Evolutionary conservation across 257 asterid species (phyloP).

Genomic region (Solanum sitiens): DNA sequence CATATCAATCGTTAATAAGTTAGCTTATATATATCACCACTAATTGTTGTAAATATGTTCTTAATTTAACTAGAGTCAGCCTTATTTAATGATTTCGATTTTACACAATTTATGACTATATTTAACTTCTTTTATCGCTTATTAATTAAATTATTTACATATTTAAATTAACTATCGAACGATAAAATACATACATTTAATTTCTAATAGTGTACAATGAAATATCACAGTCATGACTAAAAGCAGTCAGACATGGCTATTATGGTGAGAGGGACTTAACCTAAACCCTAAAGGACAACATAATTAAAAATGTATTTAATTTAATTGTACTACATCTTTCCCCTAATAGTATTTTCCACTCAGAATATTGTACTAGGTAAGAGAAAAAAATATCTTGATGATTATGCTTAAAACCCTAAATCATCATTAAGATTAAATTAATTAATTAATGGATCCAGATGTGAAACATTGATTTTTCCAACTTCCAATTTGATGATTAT

Average conservation of each 20-base stretch:
- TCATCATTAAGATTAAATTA: background rate
- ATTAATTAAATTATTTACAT: background rate
- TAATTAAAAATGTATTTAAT: background rate
- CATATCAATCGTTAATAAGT: background rate
- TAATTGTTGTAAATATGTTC: background rate
- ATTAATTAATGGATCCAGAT: conserved; percentile 4
- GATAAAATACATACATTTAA: background rate
- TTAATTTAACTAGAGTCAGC: background rate
- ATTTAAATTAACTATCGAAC: background rate
- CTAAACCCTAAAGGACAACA: conserved; percentile 15
- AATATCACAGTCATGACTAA: conserved; percentile 55
- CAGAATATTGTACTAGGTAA: background rate
- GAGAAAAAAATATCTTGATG: conserved; percentile 1
- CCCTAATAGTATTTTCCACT: background rate
- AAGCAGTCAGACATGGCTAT: conserved; percentile 56
- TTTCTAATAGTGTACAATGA: conserved; percentile 11
- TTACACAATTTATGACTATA: background rate
- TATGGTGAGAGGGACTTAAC: conserved; percentile 71
- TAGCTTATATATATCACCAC: background rate
- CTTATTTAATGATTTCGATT: background rate
- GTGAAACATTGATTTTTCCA: conserved; percentile 13
- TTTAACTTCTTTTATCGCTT: background rate
- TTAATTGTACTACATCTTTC: background rate
- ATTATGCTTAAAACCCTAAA: background rate
- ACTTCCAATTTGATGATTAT: conserved; percentile 6